A percentile compares a stretch with the other conserved stretches of the same genome.
Conservation (phyloP, 768 basidiomycete species). For the Tylopilus felleus region DNA sequence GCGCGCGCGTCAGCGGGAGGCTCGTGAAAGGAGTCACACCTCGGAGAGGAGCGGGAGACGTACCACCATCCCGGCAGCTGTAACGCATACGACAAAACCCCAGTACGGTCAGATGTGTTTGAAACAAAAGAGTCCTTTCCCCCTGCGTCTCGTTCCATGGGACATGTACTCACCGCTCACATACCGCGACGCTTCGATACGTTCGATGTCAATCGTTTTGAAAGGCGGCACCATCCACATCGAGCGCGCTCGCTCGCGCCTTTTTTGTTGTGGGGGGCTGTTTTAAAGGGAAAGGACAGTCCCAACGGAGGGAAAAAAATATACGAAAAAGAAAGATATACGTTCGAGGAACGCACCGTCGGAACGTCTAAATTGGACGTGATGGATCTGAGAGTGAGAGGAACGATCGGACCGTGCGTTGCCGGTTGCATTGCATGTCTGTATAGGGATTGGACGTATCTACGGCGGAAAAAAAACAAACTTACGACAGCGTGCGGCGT, state of each 20-base stretch:
- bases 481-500: background rate
- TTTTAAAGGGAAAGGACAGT: background rate
- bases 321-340: background rate
- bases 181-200: constrained; percentile 20
- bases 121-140: background rate
- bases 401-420: constrained; percentile 3
- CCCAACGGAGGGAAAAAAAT: background rate
- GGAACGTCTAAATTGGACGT: background rate
- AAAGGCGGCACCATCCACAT: constrained; percentile 7
- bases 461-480: background rate
- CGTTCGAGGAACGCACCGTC: background rate
- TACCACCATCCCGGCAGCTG: constrained; percentile 28
- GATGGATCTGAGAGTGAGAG: background rate
- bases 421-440: constrained; percentile 1
- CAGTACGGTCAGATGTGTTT: constrained; percentile 1
- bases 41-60: background rate
- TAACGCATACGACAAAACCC: background rate
- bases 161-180: constrained; percentile 21
- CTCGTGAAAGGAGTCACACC: background rate
- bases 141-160: background rate
- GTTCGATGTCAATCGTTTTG: background rate
- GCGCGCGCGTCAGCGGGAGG: background rate
- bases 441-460: background rate
- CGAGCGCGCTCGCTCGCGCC: background rate
- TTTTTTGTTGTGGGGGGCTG: background rate